Base-by-base conservation (phyloP, 2,329 filamentous ascomycete species). In the Botrytis elliptica region DNA sequence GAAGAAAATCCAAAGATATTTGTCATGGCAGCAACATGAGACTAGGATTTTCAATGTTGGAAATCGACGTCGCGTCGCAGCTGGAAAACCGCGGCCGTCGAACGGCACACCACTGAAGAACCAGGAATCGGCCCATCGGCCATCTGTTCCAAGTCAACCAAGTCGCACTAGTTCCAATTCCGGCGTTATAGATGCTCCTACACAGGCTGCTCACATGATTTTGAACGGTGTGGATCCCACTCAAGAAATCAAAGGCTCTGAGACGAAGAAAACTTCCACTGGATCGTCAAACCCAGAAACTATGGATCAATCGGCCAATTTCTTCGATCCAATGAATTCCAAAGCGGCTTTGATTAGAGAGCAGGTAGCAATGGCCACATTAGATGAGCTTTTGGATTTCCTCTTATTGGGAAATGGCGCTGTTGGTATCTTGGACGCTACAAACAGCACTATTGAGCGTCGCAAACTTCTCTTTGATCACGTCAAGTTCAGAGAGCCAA, bases 31-130 rank as follows among this genome's bases (percentile, higher is more conserved):
- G 80, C 96, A 99, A 81, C 95, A 99, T 83, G 93, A 97, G 80
- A 96, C 95, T 20, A 89, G 88, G 77, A 98, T 99, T 78, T 99
- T 99, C 89, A 99, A 99, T 80, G 96, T 99, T 55, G 96, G 96
- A 75, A 95, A 97, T 83, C 89, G 94, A 80, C 89, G 96, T 79
- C 91, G 96, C 78, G 89, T 95, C 69, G 93, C 91, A 29, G 93
- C 92, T 62, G 92, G 92, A 69, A 84, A 84, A 55, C 75, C 78
- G 55, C 70, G 75, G 12, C 63, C 29, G 29, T 77, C 76, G 8
- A 75, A 77, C 16, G 74, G 25, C 64, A 70, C 49, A 20, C 75
- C 77, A 33, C 75, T 74, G 29, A 72, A 78, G 76, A 5, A 40
- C 12, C 16, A 78, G 76, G n/a, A 64, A 25, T 38, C 63, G n/a